Base-by-base conservation (phyloP, 805 yeast genomes). In the Kodamaea nitidulidarum region DNA sequence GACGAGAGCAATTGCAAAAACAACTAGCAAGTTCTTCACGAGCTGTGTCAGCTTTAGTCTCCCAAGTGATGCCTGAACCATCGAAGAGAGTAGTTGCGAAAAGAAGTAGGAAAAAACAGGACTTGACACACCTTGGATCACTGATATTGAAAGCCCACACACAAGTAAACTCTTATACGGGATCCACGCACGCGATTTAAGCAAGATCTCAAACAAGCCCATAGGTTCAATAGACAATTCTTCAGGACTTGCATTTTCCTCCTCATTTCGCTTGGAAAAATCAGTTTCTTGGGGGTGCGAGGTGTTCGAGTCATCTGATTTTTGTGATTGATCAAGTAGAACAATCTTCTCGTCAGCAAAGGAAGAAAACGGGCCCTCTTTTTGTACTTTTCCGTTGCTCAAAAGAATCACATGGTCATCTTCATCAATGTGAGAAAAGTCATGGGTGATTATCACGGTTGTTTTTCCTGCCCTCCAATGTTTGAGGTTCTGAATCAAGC, bases 391-490 rank as follows among this genome's bases (percentile, higher is more conserved):
- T 0, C 96, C 96, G 33, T 73, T 56, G 24, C 78, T 75, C 58
- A 93, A 56, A 3, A 81, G 45, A 31, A 74, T 66, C 0, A 90
- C 77, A 38, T 61, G 57, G 51, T 87, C 95, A n/a, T 67, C 61
- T 1, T 62, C 51, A 0, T 62, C 59, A 12, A 91, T 80, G 24
- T 78, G 79, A 8, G 66, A 54, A 17, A 77, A 59, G 31, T 88
- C 88, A 58, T 93, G 99, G 0, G 96, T 84, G 37, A 91, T 70
- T 2, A 88, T 62, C 11, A 93, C 73, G 0, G 97, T 90, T 0
- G 96, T 84, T 46, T 75, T 81, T 2, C 76, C 80, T 6, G 44
- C 41, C 48, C 98, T 71, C 81, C 84, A 80, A 3, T 46, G 39
- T 39, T 76, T 72, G 9, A 93, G 67, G 0, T 70, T 69, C 2